Conservation (phyloP, 2,329 filamentous ascomycete species). For the Fusarium caatingaense region DNA sequence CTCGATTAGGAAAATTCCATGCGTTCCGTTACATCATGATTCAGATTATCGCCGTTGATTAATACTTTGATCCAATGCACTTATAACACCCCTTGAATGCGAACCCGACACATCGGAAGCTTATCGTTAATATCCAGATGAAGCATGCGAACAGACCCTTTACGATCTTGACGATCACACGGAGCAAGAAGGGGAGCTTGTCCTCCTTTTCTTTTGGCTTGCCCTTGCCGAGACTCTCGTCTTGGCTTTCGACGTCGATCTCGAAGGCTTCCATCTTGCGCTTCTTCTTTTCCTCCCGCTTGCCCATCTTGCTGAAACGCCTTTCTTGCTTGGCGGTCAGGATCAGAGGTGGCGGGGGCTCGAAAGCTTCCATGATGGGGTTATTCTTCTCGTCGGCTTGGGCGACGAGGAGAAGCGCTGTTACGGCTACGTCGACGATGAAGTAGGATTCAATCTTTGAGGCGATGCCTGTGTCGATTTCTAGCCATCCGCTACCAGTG, state of each 20-base stretch:
- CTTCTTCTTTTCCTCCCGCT: constrained; percentile 47
- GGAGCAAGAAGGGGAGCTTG: constrained; percentile 62
- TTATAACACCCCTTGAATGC: constrained; percentile 64
- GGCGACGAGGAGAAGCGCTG: constrained; percentile 70
- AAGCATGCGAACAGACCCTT: constrained; percentile 67
- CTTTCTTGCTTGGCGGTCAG: constrained; percentile 42
- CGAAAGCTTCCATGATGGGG: constrained; percentile 62
- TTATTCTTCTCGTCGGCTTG: constrained; percentile 65
- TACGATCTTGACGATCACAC: constrained; percentile 62
- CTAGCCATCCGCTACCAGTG: constrained; percentile 68
- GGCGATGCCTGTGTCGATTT: constrained; percentile 71
- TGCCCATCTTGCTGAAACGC: constrained; percentile 48
- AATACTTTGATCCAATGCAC: constrained; percentile 61
- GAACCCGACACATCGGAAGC: constrained; percentile 64
- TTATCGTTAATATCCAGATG: constrained; percentile 67
- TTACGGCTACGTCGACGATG: constrained; percentile 70
- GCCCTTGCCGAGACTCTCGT: constrained; percentile 56
- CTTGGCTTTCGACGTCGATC: constrained; percentile 72
- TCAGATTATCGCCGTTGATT: constrained; percentile 31
- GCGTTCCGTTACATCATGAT: neutral
- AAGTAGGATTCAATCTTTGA: constrained; percentile 70
- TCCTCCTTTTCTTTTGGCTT: constrained; percentile 57
- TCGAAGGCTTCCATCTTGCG: constrained; percentile 66
- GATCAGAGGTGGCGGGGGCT: constrained; percentile 63
- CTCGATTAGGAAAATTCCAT: constrained; percentile 14